Evolutionary conservation across 2,329 filamentous ascomycete species (phyloP), one percentile per base, ranked within the genome.

Genomic region (Verticillium alfalfae): DNA sequence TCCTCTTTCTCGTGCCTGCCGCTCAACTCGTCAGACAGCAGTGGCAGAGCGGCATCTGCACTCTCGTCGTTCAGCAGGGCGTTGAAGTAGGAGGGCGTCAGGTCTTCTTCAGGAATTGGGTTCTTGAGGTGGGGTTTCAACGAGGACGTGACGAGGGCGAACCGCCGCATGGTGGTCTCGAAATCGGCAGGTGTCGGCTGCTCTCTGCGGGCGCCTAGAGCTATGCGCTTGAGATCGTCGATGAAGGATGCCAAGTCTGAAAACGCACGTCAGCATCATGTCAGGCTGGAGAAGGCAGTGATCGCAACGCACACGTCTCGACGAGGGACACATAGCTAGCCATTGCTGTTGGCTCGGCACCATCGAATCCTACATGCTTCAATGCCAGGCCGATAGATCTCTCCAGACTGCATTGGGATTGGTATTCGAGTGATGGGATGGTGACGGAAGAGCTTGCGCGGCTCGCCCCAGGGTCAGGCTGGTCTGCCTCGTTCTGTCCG

Each of bases 161-260:
- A 81, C 34, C 77, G 75, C 38, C 74, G 75, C 13, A 88, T 71
- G 3, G 78, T 77, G n/a, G 76, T 72, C 64, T 85, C 82, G 64
- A 86, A 88, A 69, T 89, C 86, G 39, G 75, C 71, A 0, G 86
- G 85, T 3, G 81, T 81, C 0, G 84, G 81, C 59, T 81, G 75
- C 16, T 79, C 77, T 61, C 86, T 79, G 38, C 84, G 80, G 26
- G 83, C 76, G 1, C 79, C 74, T 15, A 81, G 72, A 22, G 83
- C 77, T 18, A 80, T 70, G 31, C 72, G 73, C 65, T 81, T 81
- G 57, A 83, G 70, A 59, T 83, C 78, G 15, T 78, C 70, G n/a
- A 81, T 74, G 18, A 87, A 75, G 6, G 76, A 78, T 3, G 74
- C 70, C 16, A 86, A 67, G 64, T 86, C 84, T 87, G 64, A 13